phyloP scores from a whole-genome alignment of 2,329 filamentous ascomycete genomes.

The Triangularia verruculosa region DNA sequence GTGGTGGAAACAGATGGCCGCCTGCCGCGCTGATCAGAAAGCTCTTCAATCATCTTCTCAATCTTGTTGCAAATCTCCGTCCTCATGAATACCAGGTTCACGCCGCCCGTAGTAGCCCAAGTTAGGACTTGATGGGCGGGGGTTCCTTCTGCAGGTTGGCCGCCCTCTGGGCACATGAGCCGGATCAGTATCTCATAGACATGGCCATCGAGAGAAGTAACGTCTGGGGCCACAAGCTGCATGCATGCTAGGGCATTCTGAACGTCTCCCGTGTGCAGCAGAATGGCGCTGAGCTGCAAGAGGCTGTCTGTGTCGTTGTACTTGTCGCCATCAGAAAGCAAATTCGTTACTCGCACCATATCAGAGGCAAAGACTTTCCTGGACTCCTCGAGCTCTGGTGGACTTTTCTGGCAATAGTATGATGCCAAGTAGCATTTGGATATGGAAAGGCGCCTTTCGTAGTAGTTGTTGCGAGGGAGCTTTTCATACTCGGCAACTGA shows the following conservation, averaged over 20 bases:
- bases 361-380: background rate
- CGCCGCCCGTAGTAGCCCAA: background rate
- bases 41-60: background rate
- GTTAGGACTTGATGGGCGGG: background rate
- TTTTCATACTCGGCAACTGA: background rate
- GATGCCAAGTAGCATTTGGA: background rate
- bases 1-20: no score
- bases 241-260: background rate
- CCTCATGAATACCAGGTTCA: background rate
- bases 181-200: background rate
- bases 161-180: background rate
- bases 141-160: background rate
- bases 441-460: background rate
- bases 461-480: background rate
- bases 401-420: background rate
- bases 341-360: background rate
- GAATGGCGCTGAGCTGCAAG: background rate
- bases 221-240: background rate
- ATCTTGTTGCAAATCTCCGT: background rate
- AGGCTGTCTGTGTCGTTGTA: background rate
- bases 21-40: no score
- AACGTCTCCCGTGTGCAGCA: background rate
- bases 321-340: background rate
- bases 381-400: background rate
- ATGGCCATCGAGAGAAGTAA: background rate